phyloP scores from a whole-genome alignment of 768 basidiomycete genomes.

The Russula compacta region DNA sequence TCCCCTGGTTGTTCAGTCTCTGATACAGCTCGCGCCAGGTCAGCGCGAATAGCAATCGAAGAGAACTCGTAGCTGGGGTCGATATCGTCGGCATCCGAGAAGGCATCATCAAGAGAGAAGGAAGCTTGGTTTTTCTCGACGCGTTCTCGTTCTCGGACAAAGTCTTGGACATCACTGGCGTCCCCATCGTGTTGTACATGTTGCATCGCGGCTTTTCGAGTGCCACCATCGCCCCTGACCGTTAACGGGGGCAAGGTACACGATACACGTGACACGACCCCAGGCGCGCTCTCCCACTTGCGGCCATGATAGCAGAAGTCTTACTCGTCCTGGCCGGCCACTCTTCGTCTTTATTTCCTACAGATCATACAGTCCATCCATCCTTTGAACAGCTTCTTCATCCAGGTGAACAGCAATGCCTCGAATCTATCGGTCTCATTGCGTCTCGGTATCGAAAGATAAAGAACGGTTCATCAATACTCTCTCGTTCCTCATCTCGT shows the following conservation, averaged over 20 bases:
- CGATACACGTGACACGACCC: slow-evolving; percentile 1
- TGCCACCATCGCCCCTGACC: not conserved
- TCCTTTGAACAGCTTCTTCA: slow-evolving; percentile 68
- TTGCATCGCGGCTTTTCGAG: not conserved
- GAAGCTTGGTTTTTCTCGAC: not conserved
- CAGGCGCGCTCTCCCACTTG: not conserved
- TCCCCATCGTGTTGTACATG: not conserved
- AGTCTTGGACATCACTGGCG: not conserved
- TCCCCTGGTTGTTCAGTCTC: slow-evolving; percentile 25
- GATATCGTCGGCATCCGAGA: slow-evolving; percentile 48
- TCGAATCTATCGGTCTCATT: slow-evolving; percentile 70
- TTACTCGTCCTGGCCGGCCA: slow-evolving; percentile 83
- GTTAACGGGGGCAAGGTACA: not conserved
- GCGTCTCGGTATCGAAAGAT: slow-evolving; percentile 70
- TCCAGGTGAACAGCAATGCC: slow-evolving; percentile 78
- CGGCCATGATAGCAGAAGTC: slow-evolving; percentile 80
- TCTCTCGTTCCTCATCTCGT: slow-evolving; percentile 54
- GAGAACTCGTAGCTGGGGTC: slow-evolving; percentile 46
- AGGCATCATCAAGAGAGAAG: slow-evolving; percentile 49
- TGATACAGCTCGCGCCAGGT: slow-evolving; percentile 45
- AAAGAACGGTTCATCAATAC: slow-evolving; percentile 41
- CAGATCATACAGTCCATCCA: slow-evolving; percentile 48
- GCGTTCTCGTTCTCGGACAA: not conserved
- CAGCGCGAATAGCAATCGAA: slow-evolving; percentile 50
- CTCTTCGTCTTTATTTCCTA: slow-evolving; percentile 71